Conservation (phyloP, 1,284 basidiomycete species). For the Mycosarcoma mackinlayi region DNA sequence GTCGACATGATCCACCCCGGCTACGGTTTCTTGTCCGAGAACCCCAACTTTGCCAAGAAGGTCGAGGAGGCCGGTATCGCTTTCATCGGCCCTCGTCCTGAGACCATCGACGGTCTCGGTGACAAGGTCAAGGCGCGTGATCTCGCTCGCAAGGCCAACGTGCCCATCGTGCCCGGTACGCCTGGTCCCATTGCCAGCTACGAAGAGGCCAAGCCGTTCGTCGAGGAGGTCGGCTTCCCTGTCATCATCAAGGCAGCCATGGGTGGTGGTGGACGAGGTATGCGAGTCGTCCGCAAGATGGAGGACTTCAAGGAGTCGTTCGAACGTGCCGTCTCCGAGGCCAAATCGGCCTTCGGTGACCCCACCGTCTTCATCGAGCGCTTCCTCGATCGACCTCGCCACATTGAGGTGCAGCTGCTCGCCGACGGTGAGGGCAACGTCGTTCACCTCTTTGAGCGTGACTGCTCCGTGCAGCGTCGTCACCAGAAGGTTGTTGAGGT, state of each 20-base stretch:
- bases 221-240: conserved; percentile 92
- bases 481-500: conserved; percentile 99
- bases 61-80: conserved; percentile 97
- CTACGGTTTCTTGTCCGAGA: conserved; percentile 98
- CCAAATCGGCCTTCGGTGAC: conserved; percentile 91
- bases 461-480: conserved; percentile 98
- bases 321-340: conserved; percentile 92
- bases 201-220: conserved; percentile 85
- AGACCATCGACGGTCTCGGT: conserved; percentile 96
- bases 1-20: conserved; percentile 95
- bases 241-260: conserved; percentile 99
- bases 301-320: conserved; percentile 91
- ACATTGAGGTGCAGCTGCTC: conserved; percentile 98
- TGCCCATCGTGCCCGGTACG: conserved; percentile 97
- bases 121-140: conserved; percentile 93
- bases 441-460: conserved; percentile 97
- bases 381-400: conserved; percentile 94
- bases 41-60: conserved; percentile 92
- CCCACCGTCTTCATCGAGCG: conserved; percentile 99
- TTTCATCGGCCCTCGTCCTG: conserved; percentile 94
- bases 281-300: conserved; percentile 76
- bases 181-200: conserved; percentile 89
- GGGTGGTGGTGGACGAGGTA: conserved; percentile 96
- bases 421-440: conserved; percentile 99
- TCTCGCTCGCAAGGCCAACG: conserved; percentile 69